Percentiles rank a stretch among this genome's conserved stretches.
phyloP scores from a whole-genome alignment of 768 basidiomycete species.

The Ramaria sp. region DNA sequence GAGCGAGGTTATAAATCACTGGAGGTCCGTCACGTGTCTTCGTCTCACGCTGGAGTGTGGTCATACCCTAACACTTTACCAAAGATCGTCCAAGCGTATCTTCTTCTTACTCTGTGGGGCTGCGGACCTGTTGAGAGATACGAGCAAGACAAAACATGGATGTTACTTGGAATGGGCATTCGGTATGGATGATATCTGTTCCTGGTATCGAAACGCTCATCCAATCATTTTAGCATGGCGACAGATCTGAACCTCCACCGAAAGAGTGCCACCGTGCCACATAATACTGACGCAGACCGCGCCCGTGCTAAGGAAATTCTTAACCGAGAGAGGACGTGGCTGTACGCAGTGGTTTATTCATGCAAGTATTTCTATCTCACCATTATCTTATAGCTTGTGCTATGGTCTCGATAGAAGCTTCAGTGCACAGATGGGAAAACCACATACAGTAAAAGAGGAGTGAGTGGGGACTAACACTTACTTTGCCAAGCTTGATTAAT shows the following conservation, averaged over 20 bases:
- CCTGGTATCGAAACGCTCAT: background rate
- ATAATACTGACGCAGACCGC: slow-evolving; percentile 69
- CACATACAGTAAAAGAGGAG: slow-evolving; percentile 89
- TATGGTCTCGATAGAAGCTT: slow-evolving; percentile 81
- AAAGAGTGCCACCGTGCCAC: slow-evolving; percentile 45
- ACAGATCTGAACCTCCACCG: slow-evolving; percentile 94
- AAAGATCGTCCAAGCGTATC: slow-evolving; percentile 84
- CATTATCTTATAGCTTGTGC: slow-evolving; percentile 31
- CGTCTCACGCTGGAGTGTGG: background rate
- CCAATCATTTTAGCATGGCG: slow-evolving; percentile 55
- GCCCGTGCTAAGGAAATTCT: slow-evolving; percentile 77
- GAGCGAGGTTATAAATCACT: slow-evolving; percentile 86
- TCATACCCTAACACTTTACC: slow-evolving; percentile 15
- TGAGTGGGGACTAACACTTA: slow-evolving; percentile 28
- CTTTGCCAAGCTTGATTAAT: slow-evolving; percentile 8
- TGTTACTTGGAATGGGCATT: slow-evolving; percentile 78
- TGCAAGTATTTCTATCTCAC: background rate
- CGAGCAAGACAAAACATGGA: slow-evolving; percentile 93
- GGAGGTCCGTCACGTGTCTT: slow-evolving; percentile 28
- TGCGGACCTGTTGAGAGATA: slow-evolving; percentile 93
- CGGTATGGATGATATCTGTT: slow-evolving; percentile 32
- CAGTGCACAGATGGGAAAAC: slow-evolving; percentile 96
- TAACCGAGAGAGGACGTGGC: slow-evolving; percentile 93
- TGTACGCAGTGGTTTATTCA: slow-evolving; percentile 25
- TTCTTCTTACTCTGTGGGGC: slow-evolving; percentile 82